Base-by-base conservation (phyloP, 768 basidiomycete species). In the Trametes elegans region DNA sequence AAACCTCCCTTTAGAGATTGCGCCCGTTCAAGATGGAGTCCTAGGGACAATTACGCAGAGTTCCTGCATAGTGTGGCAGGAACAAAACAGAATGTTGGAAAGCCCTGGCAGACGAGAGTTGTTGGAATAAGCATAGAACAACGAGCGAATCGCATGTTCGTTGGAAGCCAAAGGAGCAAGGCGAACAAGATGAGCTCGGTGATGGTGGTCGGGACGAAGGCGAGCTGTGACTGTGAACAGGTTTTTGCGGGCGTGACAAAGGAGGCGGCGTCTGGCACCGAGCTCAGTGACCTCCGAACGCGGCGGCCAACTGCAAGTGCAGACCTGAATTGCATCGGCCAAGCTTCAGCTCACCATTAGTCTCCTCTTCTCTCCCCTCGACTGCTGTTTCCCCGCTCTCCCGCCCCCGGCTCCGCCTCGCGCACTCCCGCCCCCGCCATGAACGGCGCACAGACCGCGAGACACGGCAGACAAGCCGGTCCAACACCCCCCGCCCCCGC, bases 401-500 rank as follows among this genome's bases (percentile, higher is more conserved):
- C 24, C 38, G 39, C 45, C 56, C 31, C 26, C 38, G 36, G 42
- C 52, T 28, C 34, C 41, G n/a, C n/a, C n/a, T n/a, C n/a, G 21
- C 47, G 34, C 29, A 34, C 36, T 31, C 9, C 9, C 35, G 43
- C 26, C 49, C 28, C 42, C 41, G 41, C 55, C 36, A 61, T 62
- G 57, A 65, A 70, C 55, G 48, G 62, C 44, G 21, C 59, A 18
- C 62, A 56, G 47, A 36, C 62, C 47, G 57, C 52, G 31, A 35
- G 42, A 47, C 66, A 65, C 18, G 56, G 57, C 32, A 70, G 67
- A 53, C 69, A 68, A 16, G 59, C 67, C 11, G 65, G 67, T 19
- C 70, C 67, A 41, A 64, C 69, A n/a, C 68, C 70, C 23, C 83
- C 84, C 54, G 79, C 83, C 29, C 87, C 85, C 53, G 73, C 75